Conservation (phyloP, 2,329 filamentous ascomycete genomes). For the Coniochaeta ligniaria region DNA sequence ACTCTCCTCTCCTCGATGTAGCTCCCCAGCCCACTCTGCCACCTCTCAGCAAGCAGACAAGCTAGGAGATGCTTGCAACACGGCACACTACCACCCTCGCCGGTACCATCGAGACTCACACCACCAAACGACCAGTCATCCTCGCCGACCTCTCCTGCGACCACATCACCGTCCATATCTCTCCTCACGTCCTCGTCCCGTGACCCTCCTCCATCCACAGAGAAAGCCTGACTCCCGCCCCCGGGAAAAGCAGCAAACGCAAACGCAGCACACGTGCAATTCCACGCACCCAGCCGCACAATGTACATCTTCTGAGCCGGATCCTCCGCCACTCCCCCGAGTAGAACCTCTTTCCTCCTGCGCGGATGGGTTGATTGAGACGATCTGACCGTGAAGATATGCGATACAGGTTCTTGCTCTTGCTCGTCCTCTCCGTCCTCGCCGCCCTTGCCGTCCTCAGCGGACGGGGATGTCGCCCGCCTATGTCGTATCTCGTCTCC, state of each 20-base stretch:
- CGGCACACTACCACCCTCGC: constrained; percentile 32
- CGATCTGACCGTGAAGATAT: background rate
- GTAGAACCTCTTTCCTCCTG: background rate
- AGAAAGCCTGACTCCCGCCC: constrained; percentile 9
- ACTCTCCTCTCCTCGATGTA: constrained; percentile 49
- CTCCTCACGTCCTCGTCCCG: background rate
- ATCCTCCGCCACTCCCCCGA: background rate
- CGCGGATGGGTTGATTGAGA: constrained; percentile 9
- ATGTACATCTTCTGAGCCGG: constrained; percentile 44
- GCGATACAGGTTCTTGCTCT: background rate
- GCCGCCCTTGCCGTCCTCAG: background rate
- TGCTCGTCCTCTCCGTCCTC: background rate
- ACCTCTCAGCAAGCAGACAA: constrained; percentile 66
- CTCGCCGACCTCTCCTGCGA: background rate
- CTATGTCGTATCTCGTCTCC: background rate
- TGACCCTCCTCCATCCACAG: background rate
- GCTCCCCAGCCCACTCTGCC: constrained; percentile 45
- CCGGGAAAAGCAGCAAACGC: constrained; percentile 60
- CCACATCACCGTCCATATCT: background rate
- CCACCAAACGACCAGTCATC: constrained; percentile 39
- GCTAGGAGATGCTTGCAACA: constrained; percentile 88
- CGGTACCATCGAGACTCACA: constrained; percentile 28
- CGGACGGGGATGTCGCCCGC: no score
- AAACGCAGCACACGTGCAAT: constrained; percentile 84
- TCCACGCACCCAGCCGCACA: constrained; percentile 72